Base-by-base conservation (phyloP, 805 yeast species). In the Lachancea meyersii region DNA sequence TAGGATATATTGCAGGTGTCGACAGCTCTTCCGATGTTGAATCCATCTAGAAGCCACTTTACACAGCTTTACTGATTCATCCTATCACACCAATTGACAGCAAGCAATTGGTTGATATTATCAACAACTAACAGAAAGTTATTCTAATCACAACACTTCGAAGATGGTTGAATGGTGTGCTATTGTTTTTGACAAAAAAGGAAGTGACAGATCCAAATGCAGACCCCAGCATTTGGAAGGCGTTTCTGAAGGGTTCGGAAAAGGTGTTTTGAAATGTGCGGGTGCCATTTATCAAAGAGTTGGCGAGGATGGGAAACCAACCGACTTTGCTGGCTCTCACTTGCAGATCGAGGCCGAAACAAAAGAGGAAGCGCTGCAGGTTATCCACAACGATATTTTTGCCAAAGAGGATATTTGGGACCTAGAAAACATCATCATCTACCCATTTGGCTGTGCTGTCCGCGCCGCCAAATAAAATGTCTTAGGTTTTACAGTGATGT, bases 401-500 rank as follows among this genome's bases (percentile, higher is more conserved):
- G 74, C 75, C 51, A 70, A 69, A 51, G 69, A 70, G 27, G 89
- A 87, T 1, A 73, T 86, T 46, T 86, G 94, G 95, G 94, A 86
- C 58, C 57, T 83, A 47, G 76, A 76, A 30, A 72, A 70, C 42
- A 80, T 75, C 16, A 55, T 79, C 49, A 75, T 82, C 31, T 72
- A 75, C 54, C 87, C 87, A 35, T 60, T 57, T 41, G 72, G 70
- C 16, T 63, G 72, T 52, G 76, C 75, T 36, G 70, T 65, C 41
- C 72, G 77, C 58, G 51, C 63, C 39, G 22, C 37, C 67, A 64
- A 16, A 65, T 61, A 48, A 63, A 64, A 31, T 48, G 35, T 34
- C 17, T 16, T 16, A 5, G 32, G 17, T 30, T 4, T 5, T 13
- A 4, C 19, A 10, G 4, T 14, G 16, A 11, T 28, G 31, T 28